phyloP scores from a whole-genome alignment of 768 basidiomycete genomes.

The Psilocybe subaeruginosa region DNA sequence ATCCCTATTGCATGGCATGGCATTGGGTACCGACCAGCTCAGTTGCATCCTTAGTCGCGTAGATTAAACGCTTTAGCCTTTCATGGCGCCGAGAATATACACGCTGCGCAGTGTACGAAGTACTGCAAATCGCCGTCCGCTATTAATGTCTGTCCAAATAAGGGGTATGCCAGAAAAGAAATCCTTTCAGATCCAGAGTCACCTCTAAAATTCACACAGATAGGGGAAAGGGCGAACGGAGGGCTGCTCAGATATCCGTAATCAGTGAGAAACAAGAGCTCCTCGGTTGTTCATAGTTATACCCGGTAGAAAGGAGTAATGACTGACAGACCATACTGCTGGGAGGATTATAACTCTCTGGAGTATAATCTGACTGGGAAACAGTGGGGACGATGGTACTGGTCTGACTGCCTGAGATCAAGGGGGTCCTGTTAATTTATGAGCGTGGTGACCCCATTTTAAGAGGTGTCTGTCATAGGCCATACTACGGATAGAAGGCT shows the following conservation, averaged over 20 bases:
- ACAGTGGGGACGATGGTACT: not conserved
- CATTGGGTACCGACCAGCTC: no score
- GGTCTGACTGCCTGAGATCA: not conserved
- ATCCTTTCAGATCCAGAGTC: not conserved
- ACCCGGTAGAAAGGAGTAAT: not conserved
- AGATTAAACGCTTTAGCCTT: not conserved
- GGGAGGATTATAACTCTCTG: not conserved
- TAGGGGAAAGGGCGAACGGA: not conserved
- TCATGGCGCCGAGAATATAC: not conserved
- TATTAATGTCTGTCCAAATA: not conserved
- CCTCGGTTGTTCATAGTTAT: not conserved
- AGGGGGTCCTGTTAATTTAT: not conserved
- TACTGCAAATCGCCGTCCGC: not conserved
- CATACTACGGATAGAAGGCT: not conserved
- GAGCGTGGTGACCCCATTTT: not conserved
- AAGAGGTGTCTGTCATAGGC: not conserved
- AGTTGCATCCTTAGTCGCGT: not conserved
- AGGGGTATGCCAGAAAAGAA: not conserved
- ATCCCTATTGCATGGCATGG: no score
- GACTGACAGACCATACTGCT: not conserved
- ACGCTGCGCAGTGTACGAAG: not conserved
- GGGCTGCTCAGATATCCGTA: not conserved
- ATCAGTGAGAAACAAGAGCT: not conserved
- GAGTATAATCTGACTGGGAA: not conserved
- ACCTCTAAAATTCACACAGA: not conserved